Conservation (phyloP, 2,329 filamentous ascomycete genomes). For the Hypoxylon sp. region DNA sequence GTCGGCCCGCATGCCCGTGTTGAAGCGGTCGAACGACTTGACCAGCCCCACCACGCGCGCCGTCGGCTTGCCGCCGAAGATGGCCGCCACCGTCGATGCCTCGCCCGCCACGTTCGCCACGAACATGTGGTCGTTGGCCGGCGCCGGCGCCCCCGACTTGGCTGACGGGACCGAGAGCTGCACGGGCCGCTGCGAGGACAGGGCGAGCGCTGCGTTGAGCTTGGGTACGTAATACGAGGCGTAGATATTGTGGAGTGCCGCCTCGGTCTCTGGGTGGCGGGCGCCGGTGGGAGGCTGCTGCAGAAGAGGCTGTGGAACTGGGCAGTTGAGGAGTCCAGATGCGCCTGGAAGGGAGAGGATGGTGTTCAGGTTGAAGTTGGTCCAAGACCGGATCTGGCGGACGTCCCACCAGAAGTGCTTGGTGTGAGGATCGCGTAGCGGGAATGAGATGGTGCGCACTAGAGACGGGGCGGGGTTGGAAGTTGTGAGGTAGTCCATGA, state of each 20-base stretch:
- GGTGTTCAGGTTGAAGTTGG: constrained; percentile 75
- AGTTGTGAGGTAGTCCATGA: constrained; percentile 79
- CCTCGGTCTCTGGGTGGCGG: constrained; percentile 79
- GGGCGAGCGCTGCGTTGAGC: constrained; percentile 81
- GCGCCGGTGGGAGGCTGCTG: constrained; percentile 64
- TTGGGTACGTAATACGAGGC: constrained; percentile 82
- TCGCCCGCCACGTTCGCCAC: constrained; percentile 68
- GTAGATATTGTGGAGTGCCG: constrained; percentile 77
- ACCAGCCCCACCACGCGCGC: constrained; percentile 71
- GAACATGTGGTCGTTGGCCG: constrained; percentile 65
- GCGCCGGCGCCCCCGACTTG: constrained; percentile 45
- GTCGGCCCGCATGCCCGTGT: constrained; percentile 90
- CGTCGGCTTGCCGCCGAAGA: constrained; percentile 57
- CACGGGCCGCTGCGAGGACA: constrained; percentile 74
- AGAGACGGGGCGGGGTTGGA: constrained; percentile 84
- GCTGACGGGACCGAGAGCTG: constrained; percentile 57
- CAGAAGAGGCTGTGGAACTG: constrained; percentile 68
- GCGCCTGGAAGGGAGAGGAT: constrained; percentile 78
- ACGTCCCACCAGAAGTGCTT: constrained; percentile 98
- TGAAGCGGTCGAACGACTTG: constrained; percentile 92
- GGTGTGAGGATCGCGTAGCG: constrained; percentile 69
- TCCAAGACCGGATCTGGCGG: constrained; percentile 85
- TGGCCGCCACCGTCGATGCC: constrained; percentile 61
- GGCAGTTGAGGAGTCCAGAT: constrained; percentile 73
- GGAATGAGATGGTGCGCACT: constrained; percentile 79